Base-by-base conservation (phyloP, 768 basidiomycete species). In the Mrakia frigida region DNA sequence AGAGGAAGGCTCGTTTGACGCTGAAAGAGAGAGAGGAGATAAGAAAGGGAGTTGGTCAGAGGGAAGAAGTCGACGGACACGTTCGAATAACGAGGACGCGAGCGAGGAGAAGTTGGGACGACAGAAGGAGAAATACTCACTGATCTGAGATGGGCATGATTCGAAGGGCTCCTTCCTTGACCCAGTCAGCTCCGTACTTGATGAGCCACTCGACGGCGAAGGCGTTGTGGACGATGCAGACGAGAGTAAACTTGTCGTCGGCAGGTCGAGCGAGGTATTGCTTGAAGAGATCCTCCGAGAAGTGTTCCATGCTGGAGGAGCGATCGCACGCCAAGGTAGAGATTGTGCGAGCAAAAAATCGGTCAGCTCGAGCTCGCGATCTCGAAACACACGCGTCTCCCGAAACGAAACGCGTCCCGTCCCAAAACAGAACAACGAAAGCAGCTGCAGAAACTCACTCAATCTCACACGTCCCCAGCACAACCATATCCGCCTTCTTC, bases 401-500 rank as follows among this genome's bases (percentile, higher is more conserved):
- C 46, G 46, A 50, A 14, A 21, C 46, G 46, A 16, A 18, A 50
- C 46, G 46, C 46, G 46, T 50, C 46, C 18, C 16, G 2, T 6
- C 46, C 18, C 46, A 50, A 50, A 43, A 9, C n/a, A n/a, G n/a
- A 43, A 6, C 10, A 43, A 6, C 43, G 10, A 9, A 43, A 6
- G 11, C 11, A 43, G 10, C 43, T 43, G 10, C 43, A 14, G 16
- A 9, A 35, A 79, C 84, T 76, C 70, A 86, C 85, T 86, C 85
- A 31, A 84, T 73, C 78, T 86, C 86, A 79, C 86, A 86, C n/a
- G 85, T 86, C n/a, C 85, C 85, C 2, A 86, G 80, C 10, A 86
- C 79, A 28, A 86, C 79, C 70, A 85, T 35, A 76, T 85, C 85
- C n/a, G 77, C 77, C 69, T 73, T 78, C 71, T 77, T 77, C 18